phyloP scores from a whole-genome alignment of 2,329 filamentous ascomycete genomes.

The Calonectria henricotiae region DNA sequence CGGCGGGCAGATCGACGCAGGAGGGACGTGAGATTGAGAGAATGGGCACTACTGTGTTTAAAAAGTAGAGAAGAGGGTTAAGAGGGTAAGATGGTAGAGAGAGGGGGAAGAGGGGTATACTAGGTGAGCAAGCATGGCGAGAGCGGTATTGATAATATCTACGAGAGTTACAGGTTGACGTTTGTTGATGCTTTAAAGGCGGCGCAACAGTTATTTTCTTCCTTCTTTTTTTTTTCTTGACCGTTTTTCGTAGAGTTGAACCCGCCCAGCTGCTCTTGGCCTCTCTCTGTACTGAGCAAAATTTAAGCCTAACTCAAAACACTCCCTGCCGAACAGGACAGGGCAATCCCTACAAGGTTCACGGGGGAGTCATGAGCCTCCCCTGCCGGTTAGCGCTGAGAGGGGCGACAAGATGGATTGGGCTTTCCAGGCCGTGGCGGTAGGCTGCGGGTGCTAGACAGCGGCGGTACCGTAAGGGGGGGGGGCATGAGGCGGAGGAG shows the following conservation, averaged over 20 bases:
- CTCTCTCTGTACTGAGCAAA: neutral
- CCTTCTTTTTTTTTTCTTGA: neutral
- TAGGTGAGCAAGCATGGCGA: neutral
- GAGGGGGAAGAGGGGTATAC: neutral
- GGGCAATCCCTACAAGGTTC: slow-evolving; percentile 10
- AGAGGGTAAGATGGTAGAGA: too few species aligned
- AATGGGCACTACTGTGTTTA: slow-evolving; percentile 76
- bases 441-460: slow-evolving; percentile 20
- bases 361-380: slow-evolving; percentile 10
- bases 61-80: slow-evolving; percentile 52
- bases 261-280: neutral
- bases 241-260: slow-evolving; percentile 1
- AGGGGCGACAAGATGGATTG: neutral
- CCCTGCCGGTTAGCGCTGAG: neutral
- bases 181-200: neutral
- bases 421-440: slow-evolving; percentile 20
- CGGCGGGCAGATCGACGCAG: slow-evolving; percentile 78
- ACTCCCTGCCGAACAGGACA: neutral
- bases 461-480: neutral
- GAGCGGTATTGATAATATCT: slow-evolving; percentile 7
- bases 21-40: slow-evolving; percentile 87
- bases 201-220: too few species aligned
- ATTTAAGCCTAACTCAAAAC: slow-evolving; percentile 9
- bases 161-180: neutral
- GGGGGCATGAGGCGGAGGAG: slow-evolving; percentile 3